phyloP scores from a whole-genome alignment of 352 stramenopile genomes.

The Globisporangium alternatum region DNA sequence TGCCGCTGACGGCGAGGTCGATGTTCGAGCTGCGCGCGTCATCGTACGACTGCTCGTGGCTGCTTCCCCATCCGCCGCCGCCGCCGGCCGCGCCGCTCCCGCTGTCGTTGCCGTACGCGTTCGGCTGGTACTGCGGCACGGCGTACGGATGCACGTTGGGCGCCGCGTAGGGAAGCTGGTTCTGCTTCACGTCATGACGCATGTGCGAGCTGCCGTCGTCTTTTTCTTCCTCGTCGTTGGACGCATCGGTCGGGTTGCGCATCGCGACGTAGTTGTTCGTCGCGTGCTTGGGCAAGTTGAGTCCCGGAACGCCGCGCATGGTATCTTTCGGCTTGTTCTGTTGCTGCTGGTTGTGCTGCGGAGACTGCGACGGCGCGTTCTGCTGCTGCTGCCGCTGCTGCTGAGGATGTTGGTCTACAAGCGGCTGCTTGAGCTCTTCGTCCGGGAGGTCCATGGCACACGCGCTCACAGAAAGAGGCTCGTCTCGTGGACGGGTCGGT shows the following conservation, averaged over 20 bases:
- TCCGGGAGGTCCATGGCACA: slow-evolving; percentile 64
- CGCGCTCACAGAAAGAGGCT: background rate
- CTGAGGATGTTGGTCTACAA: slow-evolving; percentile 32
- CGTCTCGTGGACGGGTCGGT: slow-evolving; percentile 4
- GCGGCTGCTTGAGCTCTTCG: slow-evolving; percentile 73
- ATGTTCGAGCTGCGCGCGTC: slow-evolving; percentile 49
- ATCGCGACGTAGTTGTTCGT: slow-evolving; percentile 39
- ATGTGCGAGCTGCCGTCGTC: slow-evolving; percentile 17
- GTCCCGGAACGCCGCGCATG: background rate
- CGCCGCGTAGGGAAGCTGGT: slow-evolving; percentile 56
- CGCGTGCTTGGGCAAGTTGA: slow-evolving; percentile 8
- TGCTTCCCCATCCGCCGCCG: slow-evolving; percentile 34
- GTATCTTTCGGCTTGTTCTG: slow-evolving; percentile 15
- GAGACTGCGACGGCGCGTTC: slow-evolving; percentile 13
- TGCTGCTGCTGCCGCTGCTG: background rate
- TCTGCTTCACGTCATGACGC: slow-evolving; percentile 21
- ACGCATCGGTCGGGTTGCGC: slow-evolving; percentile 13
- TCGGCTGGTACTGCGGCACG: slow-evolving; percentile 73
- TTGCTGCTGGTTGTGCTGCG: slow-evolving; percentile 12
- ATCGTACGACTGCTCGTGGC: slow-evolving; percentile 38
- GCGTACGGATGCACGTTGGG: slow-evolving; percentile 82
- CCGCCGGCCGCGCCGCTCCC: slow-evolving; percentile 22
- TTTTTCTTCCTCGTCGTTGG: slow-evolving; percentile 61
- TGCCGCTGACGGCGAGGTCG: slow-evolving; percentile 80
- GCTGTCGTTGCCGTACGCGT: slow-evolving; percentile 45